Base-by-base conservation (phyloP, 805 yeast species). In the Pichia gijzeniarum region DNA sequence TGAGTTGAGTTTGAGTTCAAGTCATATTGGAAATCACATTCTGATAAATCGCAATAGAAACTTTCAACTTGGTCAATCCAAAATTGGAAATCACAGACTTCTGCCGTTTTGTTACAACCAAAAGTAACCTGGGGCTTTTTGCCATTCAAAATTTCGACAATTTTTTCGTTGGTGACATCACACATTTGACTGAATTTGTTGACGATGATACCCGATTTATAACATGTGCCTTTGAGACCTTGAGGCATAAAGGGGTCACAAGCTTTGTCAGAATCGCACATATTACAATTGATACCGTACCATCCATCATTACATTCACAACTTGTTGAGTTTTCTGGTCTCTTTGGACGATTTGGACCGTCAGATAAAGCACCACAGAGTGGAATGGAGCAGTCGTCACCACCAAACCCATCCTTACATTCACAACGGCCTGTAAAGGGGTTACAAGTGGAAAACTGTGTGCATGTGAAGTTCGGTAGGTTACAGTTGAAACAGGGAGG, bases 401-500 rank as follows among this genome's bases (percentile, higher is more conserved):
- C 97, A 3, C 96, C 96, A 67, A 83, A 93, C 0, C 99, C 99
- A 33, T 79, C 80, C 36, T 87, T 77, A 67, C 99, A 93, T 44
- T 86, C 95, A 68, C 99, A 93, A 59, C 81, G 74, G 1, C 99
- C 99, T 4, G 91, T 85, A 63, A 71, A 87, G 30, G 82, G 76
- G 62, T 93, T 86, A 67, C 99, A 93, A n/a, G 65, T 65, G 22
- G 95, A 89, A 59, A 82, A 93, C 57, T 93, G 99, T 48, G 85
- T 79, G 64, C 99, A 93, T 51, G 80, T 82, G 57, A 85, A 89
- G 51, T 89, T 83, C 2, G 97, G 95, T 12, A 89, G 72, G 72
- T 88, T 85, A 69, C 99, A 93, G 64, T 93, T 91, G 76, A 93
- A 93, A 58, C 97, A 86, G 0, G 95, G 95, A 0, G 95, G 95